Evolutionary conservation across 2,329 filamentous ascomycete species (phyloP).

Genomic region (Tolypocladium tropicale): DNA sequence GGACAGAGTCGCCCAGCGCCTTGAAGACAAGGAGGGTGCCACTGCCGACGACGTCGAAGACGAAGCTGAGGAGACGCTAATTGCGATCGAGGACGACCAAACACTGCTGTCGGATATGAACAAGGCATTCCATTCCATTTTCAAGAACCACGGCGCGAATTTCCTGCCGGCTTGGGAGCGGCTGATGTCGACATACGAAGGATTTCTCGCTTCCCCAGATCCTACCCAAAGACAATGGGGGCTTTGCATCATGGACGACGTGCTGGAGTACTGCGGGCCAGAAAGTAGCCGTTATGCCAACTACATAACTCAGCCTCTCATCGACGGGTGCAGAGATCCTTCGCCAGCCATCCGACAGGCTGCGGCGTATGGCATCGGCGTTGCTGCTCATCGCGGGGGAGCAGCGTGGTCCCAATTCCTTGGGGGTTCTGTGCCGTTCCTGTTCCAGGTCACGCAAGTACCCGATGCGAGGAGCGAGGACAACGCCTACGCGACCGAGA

Average conservation of each 20-base stretch:
- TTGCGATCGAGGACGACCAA: slow-evolving; percentile 95
- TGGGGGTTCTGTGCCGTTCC: slow-evolving; percentile 63
- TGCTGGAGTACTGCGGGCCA: slow-evolving; percentile 89
- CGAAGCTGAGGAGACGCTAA: slow-evolving; percentile 73
- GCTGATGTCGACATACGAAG: slow-evolving; percentile 74
- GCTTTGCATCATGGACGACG: slow-evolving; percentile 97
- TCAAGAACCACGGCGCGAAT: slow-evolving; percentile 82
- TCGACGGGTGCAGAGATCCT: slow-evolving; percentile 75
- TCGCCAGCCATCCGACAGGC: slow-evolving; percentile 91
- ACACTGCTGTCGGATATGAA: slow-evolving; percentile 98
- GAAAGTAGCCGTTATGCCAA: slow-evolving; percentile 80
- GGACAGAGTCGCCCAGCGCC: slow-evolving; percentile 67
- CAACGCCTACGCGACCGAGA: slow-evolving; percentile 94
- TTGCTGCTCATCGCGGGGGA: slow-evolving; percentile 88
- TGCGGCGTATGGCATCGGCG: slow-evolving; percentile 89
- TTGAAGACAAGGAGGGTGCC: slow-evolving; percentile 65
- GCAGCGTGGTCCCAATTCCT: slow-evolving; percentile 81
- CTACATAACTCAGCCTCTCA: slow-evolving; percentile 77
- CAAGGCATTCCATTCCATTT: slow-evolving; percentile 98
- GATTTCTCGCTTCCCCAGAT: slow-evolving; percentile 71
- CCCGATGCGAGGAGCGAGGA: slow-evolving; percentile 80
- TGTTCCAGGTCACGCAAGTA: slow-evolving; percentile 78
- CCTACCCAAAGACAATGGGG: slow-evolving; percentile 95
- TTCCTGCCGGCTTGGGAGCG: slow-evolving; percentile 87
- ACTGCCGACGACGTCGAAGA: slow-evolving; percentile 86